Percentiles rank a stretch among this genome's conserved stretches.
Evolutionary conservation across 225 moss, liverwort and hornwort species (phyloP).

Genomic region (Pseudisothecium myosuroides): DNA sequence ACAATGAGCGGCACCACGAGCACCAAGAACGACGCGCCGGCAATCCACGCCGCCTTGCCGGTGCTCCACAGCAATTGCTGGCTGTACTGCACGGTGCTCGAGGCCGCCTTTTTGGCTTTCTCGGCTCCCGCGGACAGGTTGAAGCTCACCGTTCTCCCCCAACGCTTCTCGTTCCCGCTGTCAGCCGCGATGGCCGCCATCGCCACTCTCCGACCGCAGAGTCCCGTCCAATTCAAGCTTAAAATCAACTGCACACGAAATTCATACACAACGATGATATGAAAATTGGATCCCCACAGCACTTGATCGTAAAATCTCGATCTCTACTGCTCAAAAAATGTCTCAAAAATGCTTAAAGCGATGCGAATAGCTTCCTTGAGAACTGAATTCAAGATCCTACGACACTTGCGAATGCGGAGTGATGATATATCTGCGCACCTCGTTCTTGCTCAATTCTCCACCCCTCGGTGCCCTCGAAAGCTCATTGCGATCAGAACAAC

Average conservation of each 20-base stretch:
- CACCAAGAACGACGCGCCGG: constrained; percentile 78
- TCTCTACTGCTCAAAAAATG: background rate
- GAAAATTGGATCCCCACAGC: background rate
- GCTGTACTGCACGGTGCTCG: constrained; percentile 71
- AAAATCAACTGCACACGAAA: background rate
- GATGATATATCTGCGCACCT: background rate
- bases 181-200: constrained; percentile 36
- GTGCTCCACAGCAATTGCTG: constrained; percentile 91
- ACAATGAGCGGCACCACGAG: constrained; percentile 70
- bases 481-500: constrained; percentile 3
- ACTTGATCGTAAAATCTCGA: background rate
- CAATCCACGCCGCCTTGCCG: constrained; percentile 90
- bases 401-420: background rate
- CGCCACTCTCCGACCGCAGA: background rate
- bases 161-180: constrained; percentile 26
- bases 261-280: background rate
- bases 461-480: background rate
- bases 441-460: constrained; percentile 6
- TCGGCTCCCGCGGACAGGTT: constrained; percentile 60
- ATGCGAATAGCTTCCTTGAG: background rate
- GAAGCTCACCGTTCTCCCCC: constrained; percentile 51
- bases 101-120: constrained; percentile 62
- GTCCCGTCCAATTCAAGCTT: background rate
- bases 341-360: too few relatives aligned
- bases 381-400: background rate